Evolutionary conservation across 257 asterid species (phyloP), one percentile per base, ranked within the genome.

Genomic region (Eucommia ulmoides): DNA sequence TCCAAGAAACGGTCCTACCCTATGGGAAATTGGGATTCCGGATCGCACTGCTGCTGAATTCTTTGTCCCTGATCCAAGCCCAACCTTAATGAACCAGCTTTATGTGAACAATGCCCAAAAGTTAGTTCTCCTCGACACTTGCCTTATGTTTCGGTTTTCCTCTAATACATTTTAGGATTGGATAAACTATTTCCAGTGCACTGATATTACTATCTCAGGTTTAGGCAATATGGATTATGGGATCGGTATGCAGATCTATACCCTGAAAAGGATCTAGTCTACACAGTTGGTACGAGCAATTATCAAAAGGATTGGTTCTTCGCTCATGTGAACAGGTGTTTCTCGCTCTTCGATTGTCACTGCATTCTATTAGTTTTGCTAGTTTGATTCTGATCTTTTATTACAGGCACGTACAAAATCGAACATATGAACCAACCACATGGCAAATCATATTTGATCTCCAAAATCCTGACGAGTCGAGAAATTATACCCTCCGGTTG

Each of bases 1-100:
- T 55, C 91, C 87, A 1, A 65, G 87, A 60, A 41, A 51, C 4
- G 83, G 87, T 22, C 54, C 80, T 0, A 84, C 93, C 0, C 17
- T 84, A 19, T 82, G 95, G 95, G 95, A 82, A 66, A 82, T 82
- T 0, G 93, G 95, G 22, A 22, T 74, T 24, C 78, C 91, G 3
- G 88, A 82, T 52, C 77, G 87, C 0, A 56, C 79, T 5, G 84
- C 93, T 22, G 74, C 71, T 2, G 88, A 85, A 54, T 85, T 79
- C 44, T 78, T 67, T 54, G 60, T 84, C 14, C 95, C 95, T 0
- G 47, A 46, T 33, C 67, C 76, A 1, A 53, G 54, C 33, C 62
- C 76, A 8, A 4, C 2, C 5, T 65, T 57, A 57, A 62, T 65
- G 51, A 70, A 50, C 20, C 78, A 74, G 20, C 21, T 20, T 0